Evolutionary conservation across 1,284 basidiomycete genomes (phyloP), one percentile per base, ranked within the genome.

Genomic region (Anthracocystis panici-leucophaei): DNA sequence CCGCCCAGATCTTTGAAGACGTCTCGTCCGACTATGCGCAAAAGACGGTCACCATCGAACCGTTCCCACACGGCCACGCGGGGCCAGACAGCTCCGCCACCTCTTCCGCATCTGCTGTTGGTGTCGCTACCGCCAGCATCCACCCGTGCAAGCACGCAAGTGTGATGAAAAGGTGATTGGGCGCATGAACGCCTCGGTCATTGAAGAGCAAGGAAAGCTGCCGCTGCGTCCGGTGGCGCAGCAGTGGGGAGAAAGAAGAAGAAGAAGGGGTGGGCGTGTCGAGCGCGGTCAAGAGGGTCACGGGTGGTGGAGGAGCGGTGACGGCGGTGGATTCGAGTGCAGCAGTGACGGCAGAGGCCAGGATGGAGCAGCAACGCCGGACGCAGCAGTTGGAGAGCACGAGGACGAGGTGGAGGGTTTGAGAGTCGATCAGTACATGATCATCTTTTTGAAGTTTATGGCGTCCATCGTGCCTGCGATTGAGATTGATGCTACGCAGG

Each of bases 111-210:
- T 38, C 58, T n/a, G 51, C 56, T 4, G 70, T 60, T 1, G 70
- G 75, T 5, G 75, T 66, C 10, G 70, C 68, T 6, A 76, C 79
- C 21, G 81, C 82, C 23, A 81, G 95, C 93, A 95, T 99, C 11
- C 96, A 99, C 85, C 96, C 96, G 1, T 99, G 96, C 90, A 97
- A 97, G 86, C 96, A 99, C 85, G 94, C 95, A 0, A 94, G 91
- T 84, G 97, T 99, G 59, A 99, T 99, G 97, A 97, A 97, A 99
- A 98, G 87, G 94, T 99, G 76, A 97, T 99, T 82, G 95, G 97
- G 86, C 90, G 95, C 60, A 98, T 99, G 95, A 97, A 98, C 86
- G 91, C 70, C 0, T 79, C 74, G 23, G 83, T 86, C 18, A 68
- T 82, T 20, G 83, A 85, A 55, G 74, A 82, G 58, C 91, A 85